Evolutionary conservation across 2,329 filamentous ascomycete species (phyloP).

Genomic region (Botrytis byssoidea): DNA sequence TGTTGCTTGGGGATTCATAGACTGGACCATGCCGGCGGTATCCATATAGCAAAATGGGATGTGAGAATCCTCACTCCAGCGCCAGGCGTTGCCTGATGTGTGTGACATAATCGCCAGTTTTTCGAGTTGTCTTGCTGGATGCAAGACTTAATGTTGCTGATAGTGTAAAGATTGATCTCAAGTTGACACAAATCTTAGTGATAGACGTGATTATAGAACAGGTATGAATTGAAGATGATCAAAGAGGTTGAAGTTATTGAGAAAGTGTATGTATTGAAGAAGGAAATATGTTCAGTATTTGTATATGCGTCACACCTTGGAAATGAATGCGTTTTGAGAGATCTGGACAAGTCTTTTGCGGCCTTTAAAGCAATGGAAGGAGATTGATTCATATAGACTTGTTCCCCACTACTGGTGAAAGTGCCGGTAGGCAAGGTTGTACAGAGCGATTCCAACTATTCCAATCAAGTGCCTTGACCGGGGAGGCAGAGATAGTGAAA

Average conservation of each 20-base stretch:
- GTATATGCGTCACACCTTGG: not conserved
- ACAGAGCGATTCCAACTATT: slow-evolving; percentile 10
- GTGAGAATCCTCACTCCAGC: slow-evolving; percentile 49
- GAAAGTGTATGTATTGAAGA: not conserved
- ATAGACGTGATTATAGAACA: not conserved
- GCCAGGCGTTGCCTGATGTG: slow-evolving; percentile 51
- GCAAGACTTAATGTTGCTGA: slow-evolving; percentile 33
- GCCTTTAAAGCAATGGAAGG: slow-evolving; percentile 1
- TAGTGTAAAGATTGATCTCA: not conserved
- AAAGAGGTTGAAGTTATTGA: slow-evolving; percentile 1
- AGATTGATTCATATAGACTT: slow-evolving; percentile 17
- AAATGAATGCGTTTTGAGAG: slow-evolving; percentile 3
- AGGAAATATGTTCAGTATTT: slow-evolving; percentile 15
- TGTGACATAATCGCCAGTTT: slow-evolving; percentile 52
- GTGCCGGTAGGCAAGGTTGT: not conserved
- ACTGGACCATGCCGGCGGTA: slow-evolving; percentile 45
- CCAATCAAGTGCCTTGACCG: slow-evolving; percentile 15
- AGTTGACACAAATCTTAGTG: not conserved
- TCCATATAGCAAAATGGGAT: slow-evolving; percentile 44
- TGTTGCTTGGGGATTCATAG: slow-evolving; percentile 48
- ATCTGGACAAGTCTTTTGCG: slow-evolving; percentile 11
- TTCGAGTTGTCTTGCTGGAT: slow-evolving; percentile 39
- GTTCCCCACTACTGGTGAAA: slow-evolving; percentile 5
- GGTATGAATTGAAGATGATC: not conserved
- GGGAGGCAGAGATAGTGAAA: slow-evolving; percentile 16